Evolutionary conservation across 2,329 filamentous ascomycete species (phyloP), one percentile per base, ranked within the genome.

Genomic region (Neoarthrinium moseri): DNA sequence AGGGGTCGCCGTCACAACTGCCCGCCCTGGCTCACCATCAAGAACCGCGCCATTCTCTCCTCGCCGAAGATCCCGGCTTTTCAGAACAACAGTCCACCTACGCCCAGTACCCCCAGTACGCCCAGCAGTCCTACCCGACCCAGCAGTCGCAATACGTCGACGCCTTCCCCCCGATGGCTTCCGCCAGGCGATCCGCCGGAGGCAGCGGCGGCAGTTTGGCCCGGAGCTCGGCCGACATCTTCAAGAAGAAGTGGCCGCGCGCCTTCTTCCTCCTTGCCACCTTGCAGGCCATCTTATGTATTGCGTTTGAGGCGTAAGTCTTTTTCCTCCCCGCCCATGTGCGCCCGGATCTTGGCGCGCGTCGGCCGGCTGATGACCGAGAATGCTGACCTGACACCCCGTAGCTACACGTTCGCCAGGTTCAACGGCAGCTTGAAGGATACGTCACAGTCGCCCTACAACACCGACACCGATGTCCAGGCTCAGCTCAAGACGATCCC

Each of bases 231-330:
- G 82, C 91, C 73, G 92, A 91, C 63, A 82, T 87, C 57, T 86
- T 95, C 57, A 88, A 84, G 63, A 87, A 88, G 47, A 81, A 78
- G 61, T 99, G 94, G 92, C 91, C 91, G 13, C 92, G 90, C 76
- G 74, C 83, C 51, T 97, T 97, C 64, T 82, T 95, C 69, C 66
- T 83, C 52, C 78, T 87, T 27, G 84, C 89, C 27, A 67, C 86
- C 36, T 52, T 88, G 47, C 94, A 99, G 74, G 88, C 90, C 51
- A 69, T 87, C 50, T 78, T 95, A 45, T 88, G 89, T 52, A 78
- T 97, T 55, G 85, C 79, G 20, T 86, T 96, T 54, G 92, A 99
- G 76, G 81, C 87, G 89, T 96, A 78, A 64, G 89, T 76, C 13
- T 18, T 30, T 29, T n/a, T 5, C 17, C 18, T n/a, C n/a, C n/a